Percentiles rank a stretch among this genome's conserved stretches.
Evolutionary conservation across 768 basidiomycete species (phyloP).

Genomic region (Amanita rimosa): DNA sequence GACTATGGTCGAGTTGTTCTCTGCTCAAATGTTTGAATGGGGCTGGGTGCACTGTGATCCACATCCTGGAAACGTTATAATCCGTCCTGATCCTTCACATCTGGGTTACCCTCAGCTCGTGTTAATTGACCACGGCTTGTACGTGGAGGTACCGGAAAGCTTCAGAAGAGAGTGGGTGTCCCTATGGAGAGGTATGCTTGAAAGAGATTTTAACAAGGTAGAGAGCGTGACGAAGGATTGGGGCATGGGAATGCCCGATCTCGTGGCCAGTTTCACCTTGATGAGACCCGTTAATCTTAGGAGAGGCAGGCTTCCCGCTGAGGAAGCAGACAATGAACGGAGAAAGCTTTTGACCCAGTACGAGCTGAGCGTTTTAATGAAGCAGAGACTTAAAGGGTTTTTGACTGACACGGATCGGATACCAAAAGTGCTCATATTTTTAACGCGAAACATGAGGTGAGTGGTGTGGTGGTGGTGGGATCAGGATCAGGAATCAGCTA

Average conservation of each 20-base stretch:
- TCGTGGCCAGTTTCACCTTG: conserved; percentile 65
- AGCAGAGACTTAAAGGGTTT: conserved; percentile 53
- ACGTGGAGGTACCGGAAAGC: conserved; percentile 55
- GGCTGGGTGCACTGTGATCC: conserved; percentile 82
- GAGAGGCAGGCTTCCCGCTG: too few relatives aligned
- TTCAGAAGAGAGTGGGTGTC: conserved; percentile 71
- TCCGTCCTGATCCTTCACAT: conserved; percentile 43
- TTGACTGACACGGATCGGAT: conserved; percentile 65
- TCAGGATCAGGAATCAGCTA: background rate
- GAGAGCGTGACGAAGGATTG: conserved; percentile 42
- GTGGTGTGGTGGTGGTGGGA: background rate
- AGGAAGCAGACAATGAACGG: too few relatives aligned
- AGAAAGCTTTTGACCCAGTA: conserved; percentile 42
- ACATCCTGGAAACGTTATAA: conserved; percentile 71
- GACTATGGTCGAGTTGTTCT: conserved; percentile 79
- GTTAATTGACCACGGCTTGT: conserved; percentile 87
- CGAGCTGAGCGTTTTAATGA: conserved; percentile 59
- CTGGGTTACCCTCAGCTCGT: conserved; percentile 51
- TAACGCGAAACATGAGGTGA: conserved; percentile 45
- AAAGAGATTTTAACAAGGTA: conserved; percentile 42
- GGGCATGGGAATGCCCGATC: conserved; percentile 62
- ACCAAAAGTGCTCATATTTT: conserved; percentile 68
- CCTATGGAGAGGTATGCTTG: conserved; percentile 61
- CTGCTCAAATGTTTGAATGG: conserved; percentile 86
- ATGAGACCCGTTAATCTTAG: conserved; percentile 45